Conservation (phyloP, 805 yeast species). For the Ogataea pini region DNA sequence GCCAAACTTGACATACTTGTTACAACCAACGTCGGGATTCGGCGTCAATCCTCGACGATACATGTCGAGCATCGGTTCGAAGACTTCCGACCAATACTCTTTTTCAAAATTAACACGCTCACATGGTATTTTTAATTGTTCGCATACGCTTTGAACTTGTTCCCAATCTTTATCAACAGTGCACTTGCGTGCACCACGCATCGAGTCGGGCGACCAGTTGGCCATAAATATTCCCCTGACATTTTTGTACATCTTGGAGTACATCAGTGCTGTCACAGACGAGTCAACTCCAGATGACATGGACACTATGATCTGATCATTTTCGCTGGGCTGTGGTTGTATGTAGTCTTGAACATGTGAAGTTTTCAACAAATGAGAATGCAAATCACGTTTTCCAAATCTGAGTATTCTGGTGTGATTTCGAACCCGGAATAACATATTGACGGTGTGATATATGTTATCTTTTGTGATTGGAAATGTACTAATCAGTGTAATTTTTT, state of each 20-base stretch:
- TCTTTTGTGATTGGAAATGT: not conserved
- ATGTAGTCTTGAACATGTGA: not conserved
- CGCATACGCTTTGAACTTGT: constrained; percentile 69
- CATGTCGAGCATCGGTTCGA: constrained; percentile 82
- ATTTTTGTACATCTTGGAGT: constrained; percentile 52
- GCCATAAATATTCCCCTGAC: constrained; percentile 90
- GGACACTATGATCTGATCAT: constrained; percentile 75
- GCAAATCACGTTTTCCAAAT: not conserved
- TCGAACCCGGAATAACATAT: not conserved
- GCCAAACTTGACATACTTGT: constrained; percentile 85
- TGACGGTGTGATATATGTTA: not conserved
- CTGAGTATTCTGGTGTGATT: not conserved
- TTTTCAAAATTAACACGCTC: constrained; percentile 80
- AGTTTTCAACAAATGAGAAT: not conserved
- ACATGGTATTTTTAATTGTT: constrained; percentile 62
- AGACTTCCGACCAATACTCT: constrained; percentile 92
- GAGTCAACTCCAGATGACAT: constrained; percentile 98
- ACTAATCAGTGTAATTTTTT: not conserved
- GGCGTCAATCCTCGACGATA: constrained; percentile 82
- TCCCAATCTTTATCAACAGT: constrained; percentile 82
- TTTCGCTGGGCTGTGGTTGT: constrained; percentile 39
- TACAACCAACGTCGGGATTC: constrained; percentile 92
- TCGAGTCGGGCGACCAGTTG: constrained; percentile 65
- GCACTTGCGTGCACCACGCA: constrained; percentile 46
- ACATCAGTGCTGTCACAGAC: constrained; percentile 70